Percentiles rank a stretch among this genome's conserved stretches.
These are phyloP conservation scores for Jamesozyma lodderae DNA, from an alignment of 805 yeast genomes.

Conservation along the genomic window DNA sequence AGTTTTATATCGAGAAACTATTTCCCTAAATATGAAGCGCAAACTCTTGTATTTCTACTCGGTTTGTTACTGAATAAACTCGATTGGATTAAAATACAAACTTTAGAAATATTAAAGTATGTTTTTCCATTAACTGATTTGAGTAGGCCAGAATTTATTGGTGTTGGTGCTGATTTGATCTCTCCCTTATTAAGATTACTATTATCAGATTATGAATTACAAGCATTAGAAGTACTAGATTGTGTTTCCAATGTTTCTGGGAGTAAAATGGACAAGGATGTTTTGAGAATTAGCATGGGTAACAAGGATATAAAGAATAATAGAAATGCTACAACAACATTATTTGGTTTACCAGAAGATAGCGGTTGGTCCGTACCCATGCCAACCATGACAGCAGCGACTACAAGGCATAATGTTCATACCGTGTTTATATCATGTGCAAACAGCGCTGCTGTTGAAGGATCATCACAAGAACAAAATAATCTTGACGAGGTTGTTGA, in stretches of 20 bases:
- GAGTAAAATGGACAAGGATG: constrained; percentile 82
- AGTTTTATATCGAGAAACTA: constrained; percentile 57
- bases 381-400: constrained; percentile 85
- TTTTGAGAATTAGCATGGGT: constrained; percentile 84
- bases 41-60: constrained; percentile 61
- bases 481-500: constrained; percentile 24
- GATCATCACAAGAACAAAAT: constrained; percentile 13
- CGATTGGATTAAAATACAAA: constrained; percentile 72
- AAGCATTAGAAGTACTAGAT: constrained; percentile 83
- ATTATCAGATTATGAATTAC: constrained; percentile 79
- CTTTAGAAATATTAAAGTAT: constrained; percentile 64
- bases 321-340: constrained; percentile 75
- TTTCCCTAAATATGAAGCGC: constrained; percentile 68
- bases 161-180: constrained; percentile 90
- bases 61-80: constrained; percentile 72
- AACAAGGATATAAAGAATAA: constrained; percentile 68
- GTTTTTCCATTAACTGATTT: constrained; percentile 72
- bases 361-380: constrained; percentile 96
- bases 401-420: constrained; percentile 87
- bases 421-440: constrained; percentile 87
- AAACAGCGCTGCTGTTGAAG: constrained; percentile 18
- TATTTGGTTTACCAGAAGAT: constrained; percentile 85
- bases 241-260: constrained; percentile 81
- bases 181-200: constrained; percentile 77
- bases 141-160: constrained; percentile 66